phyloP scores from a whole-genome alignment of 768 basidiomycete species.

The Amanita rimosa region DNA sequence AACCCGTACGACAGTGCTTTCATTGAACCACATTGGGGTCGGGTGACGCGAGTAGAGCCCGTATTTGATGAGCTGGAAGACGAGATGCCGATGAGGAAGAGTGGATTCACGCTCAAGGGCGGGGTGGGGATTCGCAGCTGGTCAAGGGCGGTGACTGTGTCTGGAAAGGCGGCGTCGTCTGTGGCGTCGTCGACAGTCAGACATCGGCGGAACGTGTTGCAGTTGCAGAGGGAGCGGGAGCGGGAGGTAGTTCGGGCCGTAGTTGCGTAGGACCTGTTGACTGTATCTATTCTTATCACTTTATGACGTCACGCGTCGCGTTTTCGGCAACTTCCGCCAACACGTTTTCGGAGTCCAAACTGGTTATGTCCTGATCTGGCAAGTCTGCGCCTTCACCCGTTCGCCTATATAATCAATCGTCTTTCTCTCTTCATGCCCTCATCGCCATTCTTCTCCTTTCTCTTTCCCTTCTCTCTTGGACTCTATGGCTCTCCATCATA shows the following conservation, averaged over 20 bases:
- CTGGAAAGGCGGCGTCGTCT: background rate
- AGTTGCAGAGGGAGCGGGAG: background rate
- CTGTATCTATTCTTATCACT: background rate
- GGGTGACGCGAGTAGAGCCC: background rate
- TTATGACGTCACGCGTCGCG: conserved; percentile 1
- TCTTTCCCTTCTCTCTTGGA: background rate
- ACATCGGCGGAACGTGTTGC: background rate
- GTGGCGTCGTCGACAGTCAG: background rate
- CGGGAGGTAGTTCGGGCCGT: background rate
- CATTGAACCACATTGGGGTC: background rate
- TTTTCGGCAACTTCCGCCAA: background rate
- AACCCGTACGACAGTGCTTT: background rate
- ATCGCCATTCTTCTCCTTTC: background rate
- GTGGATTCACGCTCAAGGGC: background rate
- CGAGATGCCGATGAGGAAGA: background rate
- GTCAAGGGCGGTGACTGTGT: background rate
- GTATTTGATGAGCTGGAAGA: background rate
- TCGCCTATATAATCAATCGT: background rate
- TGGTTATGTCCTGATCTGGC: background rate
- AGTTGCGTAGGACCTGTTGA: background rate
- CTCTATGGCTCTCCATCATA: background rate
- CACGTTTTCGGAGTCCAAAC: conserved; percentile 1
- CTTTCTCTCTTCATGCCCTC: background rate
- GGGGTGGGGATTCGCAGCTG: background rate
- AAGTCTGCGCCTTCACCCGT: background rate